Percentiles rank a stretch among this genome's conserved stretches.
phyloP scores from a whole-genome alignment of 257 asterid species.

The Solanum infundibuliforme region DNA sequence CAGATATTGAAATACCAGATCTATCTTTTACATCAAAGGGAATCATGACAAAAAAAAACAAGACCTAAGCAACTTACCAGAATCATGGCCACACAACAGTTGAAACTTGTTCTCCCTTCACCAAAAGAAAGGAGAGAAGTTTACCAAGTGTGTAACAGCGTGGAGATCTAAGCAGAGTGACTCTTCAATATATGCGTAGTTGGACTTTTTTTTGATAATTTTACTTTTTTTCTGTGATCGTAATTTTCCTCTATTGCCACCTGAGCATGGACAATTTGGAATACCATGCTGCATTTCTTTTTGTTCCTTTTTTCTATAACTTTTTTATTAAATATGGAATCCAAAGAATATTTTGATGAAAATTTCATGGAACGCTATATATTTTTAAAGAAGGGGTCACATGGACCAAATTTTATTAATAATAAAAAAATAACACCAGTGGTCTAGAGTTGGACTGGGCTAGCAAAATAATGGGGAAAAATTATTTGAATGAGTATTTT shows the following conservation, averaged over 20 bases:
- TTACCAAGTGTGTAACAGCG: background rate
- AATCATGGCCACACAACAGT: background rate
- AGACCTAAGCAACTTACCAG: background rate
- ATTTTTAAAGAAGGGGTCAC: background rate
- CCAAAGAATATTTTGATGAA: background rate
- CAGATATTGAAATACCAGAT: background rate
- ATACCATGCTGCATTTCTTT: background rate
- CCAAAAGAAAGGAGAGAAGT: background rate
- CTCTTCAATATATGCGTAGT: too few relatives aligned
- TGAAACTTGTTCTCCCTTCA: background rate
- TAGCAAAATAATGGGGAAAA: background rate
- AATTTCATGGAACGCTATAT: background rate
- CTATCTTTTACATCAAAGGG: too few relatives aligned
- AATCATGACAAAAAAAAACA: background rate
- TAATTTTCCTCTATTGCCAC: background rate
- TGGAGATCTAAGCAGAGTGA: background rate
- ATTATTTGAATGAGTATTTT: background rate
- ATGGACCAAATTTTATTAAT: background rate
- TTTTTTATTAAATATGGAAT: background rate
- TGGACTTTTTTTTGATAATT: too few relatives aligned
- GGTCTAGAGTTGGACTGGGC: background rate
- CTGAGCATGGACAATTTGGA: background rate
- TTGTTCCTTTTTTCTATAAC: too few relatives aligned
- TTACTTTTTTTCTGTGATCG: too few relatives aligned
- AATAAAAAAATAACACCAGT: background rate